Conservation (phyloP, 1,139 yeast species). For the Blastobotrys niveus region DNA sequence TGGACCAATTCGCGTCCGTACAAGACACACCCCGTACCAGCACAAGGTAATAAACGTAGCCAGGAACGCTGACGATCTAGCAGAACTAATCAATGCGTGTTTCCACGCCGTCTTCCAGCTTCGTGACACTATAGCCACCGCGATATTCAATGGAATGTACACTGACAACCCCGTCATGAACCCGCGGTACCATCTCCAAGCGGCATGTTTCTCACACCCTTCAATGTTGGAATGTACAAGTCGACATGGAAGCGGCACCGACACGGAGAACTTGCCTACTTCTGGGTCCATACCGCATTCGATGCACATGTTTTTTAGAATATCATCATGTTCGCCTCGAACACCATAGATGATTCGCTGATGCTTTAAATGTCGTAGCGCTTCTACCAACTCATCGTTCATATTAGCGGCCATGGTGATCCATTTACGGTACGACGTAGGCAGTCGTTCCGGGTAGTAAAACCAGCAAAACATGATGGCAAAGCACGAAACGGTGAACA, state of each 20-base stretch:
- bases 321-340: slow-evolving; percentile 25
- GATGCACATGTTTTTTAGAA: slow-evolving; percentile 29
- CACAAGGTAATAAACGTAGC: slow-evolving; percentile 37
- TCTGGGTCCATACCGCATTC: slow-evolving; percentile 30
- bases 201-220: slow-evolving; percentile 39
- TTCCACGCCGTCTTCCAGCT: slow-evolving; percentile 15
- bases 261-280: slow-evolving; percentile 29
- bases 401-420: slow-evolving; percentile 41
- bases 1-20: slow-evolving; percentile 37
- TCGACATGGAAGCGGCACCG: slow-evolving; percentile 38
- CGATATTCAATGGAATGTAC: slow-evolving; percentile 26
- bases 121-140: slow-evolving; percentile 17
- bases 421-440: slow-evolving; percentile 40
- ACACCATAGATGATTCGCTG: slow-evolving; percentile 34
- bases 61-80: slow-evolving; percentile 39
- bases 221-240: slow-evolving; percentile 36
- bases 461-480: slow-evolving; percentile 42
- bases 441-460: slow-evolving; percentile 36
- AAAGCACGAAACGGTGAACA: slow-evolving; percentile 25
- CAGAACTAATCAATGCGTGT: slow-evolving; percentile 19
- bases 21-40: slow-evolving; percentile 41
- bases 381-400: slow-evolving; percentile 36
- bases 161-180: slow-evolving; percentile 35
- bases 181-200: slow-evolving; percentile 37
- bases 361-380: slow-evolving; percentile 31